Evolutionary conservation across 768 basidiomycete species (phyloP).

Genomic region (Macrolepiota dolichaula): DNA sequence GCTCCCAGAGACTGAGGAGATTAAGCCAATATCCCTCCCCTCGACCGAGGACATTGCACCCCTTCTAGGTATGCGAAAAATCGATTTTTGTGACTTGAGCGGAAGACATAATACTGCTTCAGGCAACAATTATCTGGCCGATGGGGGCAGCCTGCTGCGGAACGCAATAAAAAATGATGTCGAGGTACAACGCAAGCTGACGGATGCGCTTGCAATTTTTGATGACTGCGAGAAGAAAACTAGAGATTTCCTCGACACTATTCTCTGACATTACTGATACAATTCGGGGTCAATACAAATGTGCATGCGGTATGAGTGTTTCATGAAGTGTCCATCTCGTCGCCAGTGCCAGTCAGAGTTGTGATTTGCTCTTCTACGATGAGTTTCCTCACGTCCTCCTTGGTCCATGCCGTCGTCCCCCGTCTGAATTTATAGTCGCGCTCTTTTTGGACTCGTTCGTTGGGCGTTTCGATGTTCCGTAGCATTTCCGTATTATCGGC

Average conservation of each 20-base stretch:
- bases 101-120: neutral
- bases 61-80: neutral
- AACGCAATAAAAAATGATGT: slow-evolving; percentile 33
- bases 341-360: slow-evolving; percentile 39
- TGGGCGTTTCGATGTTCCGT: slow-evolving; percentile 91
- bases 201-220: slow-evolving; percentile 43
- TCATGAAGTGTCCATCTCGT: slow-evolving; percentile 83
- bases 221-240: slow-evolving; percentile 38
- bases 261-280: neutral
- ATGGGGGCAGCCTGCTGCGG: slow-evolving; percentile 29
- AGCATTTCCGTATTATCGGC: slow-evolving; percentile 86
- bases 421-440: slow-evolving; percentile 67
- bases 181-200: slow-evolving; percentile 39
- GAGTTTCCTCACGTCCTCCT: slow-evolving; percentile 69
- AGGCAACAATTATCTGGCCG: slow-evolving; percentile 8
- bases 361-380: slow-evolving; percentile 71
- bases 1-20: slow-evolving; percentile 18
- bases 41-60: neutral
- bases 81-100: neutral
- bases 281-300: neutral
- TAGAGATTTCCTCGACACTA: slow-evolving; percentile 21
- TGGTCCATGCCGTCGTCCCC: slow-evolving; percentile 89
- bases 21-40: slow-evolving; percentile 8
- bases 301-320: neutral
- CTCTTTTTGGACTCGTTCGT: slow-evolving; percentile 79